phyloP scores from a whole-genome alignment of 2,329 filamentous ascomycete species.

The Cladorrhinum sp. region DNA sequence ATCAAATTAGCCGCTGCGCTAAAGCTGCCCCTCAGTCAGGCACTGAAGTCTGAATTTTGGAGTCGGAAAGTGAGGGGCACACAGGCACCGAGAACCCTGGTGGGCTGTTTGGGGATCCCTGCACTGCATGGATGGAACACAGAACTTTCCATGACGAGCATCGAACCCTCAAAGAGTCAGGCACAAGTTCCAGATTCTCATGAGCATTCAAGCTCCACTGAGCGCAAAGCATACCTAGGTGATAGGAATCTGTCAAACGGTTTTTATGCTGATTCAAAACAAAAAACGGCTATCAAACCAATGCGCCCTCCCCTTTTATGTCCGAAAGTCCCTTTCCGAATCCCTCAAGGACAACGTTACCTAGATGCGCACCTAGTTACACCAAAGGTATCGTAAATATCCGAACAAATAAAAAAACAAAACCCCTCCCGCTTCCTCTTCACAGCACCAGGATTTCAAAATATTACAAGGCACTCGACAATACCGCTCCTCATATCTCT shows the following conservation, averaged over 20 bases:
- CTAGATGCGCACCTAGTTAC: background rate
- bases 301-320: background rate
- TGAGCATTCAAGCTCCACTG: too few species aligned
- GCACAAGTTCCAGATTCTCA: background rate
- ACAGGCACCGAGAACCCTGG: conserved; percentile 13
- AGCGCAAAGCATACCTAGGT: too few species aligned
- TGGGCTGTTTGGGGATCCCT: conserved; percentile 5
- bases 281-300: conserved; percentile 13
- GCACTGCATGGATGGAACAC: conserved; percentile 12
- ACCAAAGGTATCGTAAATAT: background rate
- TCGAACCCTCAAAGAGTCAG: background rate
- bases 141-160: background rate
- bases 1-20: conserved; percentile 27
- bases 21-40: conserved; percentile 17
- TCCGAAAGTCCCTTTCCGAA: conserved; percentile 3
- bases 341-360: background rate
- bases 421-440: background rate
- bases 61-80: conserved; percentile 9
- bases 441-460: background rate
- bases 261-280: background rate
- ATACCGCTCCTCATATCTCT: conserved; percentile 19
- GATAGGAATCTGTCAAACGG: too few species aligned
- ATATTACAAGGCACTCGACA: background rate
- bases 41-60: background rate
- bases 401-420: background rate